Evolutionary conservation across 768 basidiomycete genomes (phyloP), one percentile per base, ranked within the genome.

Genomic region (Favolaschia claudopus): DNA sequence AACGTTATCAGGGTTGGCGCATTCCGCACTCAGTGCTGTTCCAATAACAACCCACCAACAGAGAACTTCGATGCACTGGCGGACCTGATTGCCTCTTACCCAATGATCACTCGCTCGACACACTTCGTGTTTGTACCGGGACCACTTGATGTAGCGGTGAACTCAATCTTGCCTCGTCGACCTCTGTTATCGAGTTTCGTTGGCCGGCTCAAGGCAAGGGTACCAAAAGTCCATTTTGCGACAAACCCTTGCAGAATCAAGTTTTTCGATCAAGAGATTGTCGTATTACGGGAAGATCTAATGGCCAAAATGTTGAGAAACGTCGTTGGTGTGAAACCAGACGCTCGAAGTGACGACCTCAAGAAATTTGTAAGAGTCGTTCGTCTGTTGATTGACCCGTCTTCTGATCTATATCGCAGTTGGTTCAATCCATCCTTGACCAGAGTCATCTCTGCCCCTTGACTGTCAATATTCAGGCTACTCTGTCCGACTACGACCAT

Each of bases 111-210:
- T 20, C 84, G 88, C 7, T 76, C 76, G 39, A 95, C 95, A 1
- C 93, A 96, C 70, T 97, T 99, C 73, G 85, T 99, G 50, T 87
- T 99, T 63, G 89, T 99, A 20, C 97, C 97, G 6, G 97, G 97
- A 7, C 97, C 97, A 2, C 77, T 92, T 47, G 97, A 99, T 75
- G 83, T 96, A 24, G 88, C 91, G 2, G 79, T 91, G 52, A 93
- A 93, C 53, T 82, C 89, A 10, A 85, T 89, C 20, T 76, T 97
- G 13, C 97, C 97, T 27, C 88, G 93, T 29, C 86, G 87, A 36
- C 85, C 93, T 1, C 79, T 99, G 27, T 84, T 98, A 5, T 85
- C 91, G 1, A 83, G 86, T 2, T 87, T 99, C 66, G 82, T 86
- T 0, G 75, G 85, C 15, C 85, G 89, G 33, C 76, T 99, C 32